Evolutionary conservation across 2,329 filamentous ascomycete genomes (phyloP).

Genomic region (Diaporthe helianthi): DNA sequence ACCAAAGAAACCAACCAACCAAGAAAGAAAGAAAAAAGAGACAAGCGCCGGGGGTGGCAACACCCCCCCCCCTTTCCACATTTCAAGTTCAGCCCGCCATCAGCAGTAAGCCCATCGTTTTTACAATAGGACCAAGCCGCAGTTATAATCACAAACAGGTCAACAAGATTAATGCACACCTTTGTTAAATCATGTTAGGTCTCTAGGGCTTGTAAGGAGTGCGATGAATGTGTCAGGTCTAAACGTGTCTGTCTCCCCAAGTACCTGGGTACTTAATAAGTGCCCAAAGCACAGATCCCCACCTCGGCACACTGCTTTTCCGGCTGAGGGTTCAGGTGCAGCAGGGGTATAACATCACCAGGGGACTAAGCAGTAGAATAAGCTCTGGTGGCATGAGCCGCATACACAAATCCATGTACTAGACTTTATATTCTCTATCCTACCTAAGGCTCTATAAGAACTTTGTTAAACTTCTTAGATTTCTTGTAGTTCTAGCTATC

Average conservation of each 20-base stretch:
- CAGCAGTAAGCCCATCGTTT: neutral
- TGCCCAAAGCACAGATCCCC: neutral
- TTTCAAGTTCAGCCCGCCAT: constrained; percentile 4
- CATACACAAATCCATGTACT: neutral
- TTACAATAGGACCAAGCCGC: constrained; percentile 3
- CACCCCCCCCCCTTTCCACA: neutral
- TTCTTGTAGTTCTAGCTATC: neutral
- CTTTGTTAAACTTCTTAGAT: constrained; percentile 3
- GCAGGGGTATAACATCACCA: too few species aligned
- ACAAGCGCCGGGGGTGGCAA: constrained; percentile 2
- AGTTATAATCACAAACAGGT: neutral
- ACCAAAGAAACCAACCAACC: neutral
- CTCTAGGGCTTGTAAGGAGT: neutral
- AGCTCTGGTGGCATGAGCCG: neutral
- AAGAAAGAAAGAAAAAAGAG: neutral
- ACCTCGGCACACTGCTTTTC: neutral
- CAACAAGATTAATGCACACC: neutral
- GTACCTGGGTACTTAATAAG: too few species aligned
- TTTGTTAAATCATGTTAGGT: neutral
- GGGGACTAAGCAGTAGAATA: neutral
- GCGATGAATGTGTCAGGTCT: neutral
- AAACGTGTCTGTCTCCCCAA: neutral
- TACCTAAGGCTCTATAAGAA: neutral
- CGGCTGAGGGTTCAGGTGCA: constrained; percentile 20
- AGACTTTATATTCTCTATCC: neutral